Percentiles rank a stretch among this genome's conserved stretches.
phyloP scores from a whole-genome alignment of 192 early-diverging fungal genomes.

The Podila epicladia region DNA sequence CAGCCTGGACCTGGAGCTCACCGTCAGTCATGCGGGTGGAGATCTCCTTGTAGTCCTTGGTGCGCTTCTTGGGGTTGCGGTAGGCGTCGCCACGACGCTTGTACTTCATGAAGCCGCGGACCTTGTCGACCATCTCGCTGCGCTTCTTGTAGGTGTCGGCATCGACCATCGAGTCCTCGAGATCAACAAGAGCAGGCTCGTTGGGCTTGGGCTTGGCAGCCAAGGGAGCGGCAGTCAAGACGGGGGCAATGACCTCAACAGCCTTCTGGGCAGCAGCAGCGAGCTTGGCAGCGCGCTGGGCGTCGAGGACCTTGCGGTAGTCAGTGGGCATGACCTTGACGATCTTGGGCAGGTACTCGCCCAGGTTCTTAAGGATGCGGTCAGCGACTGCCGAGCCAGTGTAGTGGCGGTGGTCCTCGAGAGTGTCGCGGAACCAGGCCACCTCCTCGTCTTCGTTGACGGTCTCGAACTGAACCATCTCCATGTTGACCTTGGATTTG shows the following conservation, averaged over 20 bases:
- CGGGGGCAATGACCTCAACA: conserved; percentile 33
- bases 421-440: conserved; percentile 74
- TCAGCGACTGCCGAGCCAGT: conserved; percentile 87
- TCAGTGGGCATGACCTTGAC: conserved; percentile 96
- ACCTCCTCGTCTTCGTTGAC: conserved; percentile 83
- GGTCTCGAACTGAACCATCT: conserved; percentile 90
- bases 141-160: conserved; percentile 77
- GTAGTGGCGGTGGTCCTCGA: conserved; percentile 82
- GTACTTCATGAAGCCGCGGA: conserved; percentile 96
- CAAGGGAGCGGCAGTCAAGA: conserved; percentile 47
- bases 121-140: conserved; percentile 85
- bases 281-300: conserved; percentile 61
- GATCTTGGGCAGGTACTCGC: conserved; percentile 76
- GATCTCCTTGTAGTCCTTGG: conserved; percentile 95
- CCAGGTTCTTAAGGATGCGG: conserved; percentile 75
- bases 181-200: conserved; percentile 80
- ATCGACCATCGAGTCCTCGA: conserved; percentile 91
- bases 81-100: conserved; percentile 88
- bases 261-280: conserved; percentile 25
- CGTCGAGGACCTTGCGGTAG: conserved; percentile 84
- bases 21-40: conserved; percentile 83
- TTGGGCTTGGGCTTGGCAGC: conserved; percentile 47
- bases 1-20: conserved; percentile 91
- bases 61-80: conserved; percentile 83
- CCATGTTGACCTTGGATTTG: conserved; percentile 81